A percentile compares a stretch with the other conserved stretches of the same genome.
These are phyloP conservation scores for Hemisphaericaspora subhashii DNA, from an alignment of 1,139 yeast species.

Conservation along the genomic window DNA sequence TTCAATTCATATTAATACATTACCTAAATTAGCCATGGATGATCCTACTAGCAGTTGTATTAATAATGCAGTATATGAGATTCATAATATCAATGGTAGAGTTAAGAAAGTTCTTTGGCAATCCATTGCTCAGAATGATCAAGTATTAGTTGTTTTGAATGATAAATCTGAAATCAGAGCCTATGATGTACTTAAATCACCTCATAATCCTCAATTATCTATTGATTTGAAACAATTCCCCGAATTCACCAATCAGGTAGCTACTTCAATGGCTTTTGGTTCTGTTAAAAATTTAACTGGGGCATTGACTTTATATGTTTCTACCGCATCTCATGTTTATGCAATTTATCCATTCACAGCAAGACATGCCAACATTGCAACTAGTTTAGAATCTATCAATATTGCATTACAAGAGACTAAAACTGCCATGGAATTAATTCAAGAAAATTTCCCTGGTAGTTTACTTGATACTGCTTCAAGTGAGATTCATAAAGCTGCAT, in stretches of 20 bases:
- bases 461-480: slow-evolving; percentile 14
- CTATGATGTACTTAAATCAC: slow-evolving; percentile 31
- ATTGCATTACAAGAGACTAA: slow-evolving; percentile 28
- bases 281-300: slow-evolving; percentile 31
- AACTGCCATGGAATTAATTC: slow-evolving; percentile 19
- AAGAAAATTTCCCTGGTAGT: slow-evolving; percentile 17
- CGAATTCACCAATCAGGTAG: slow-evolving; percentile 18
- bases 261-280: slow-evolving; percentile 38
- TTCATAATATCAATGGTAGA: slow-evolving; percentile 18
- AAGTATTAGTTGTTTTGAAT: slow-evolving; percentile 34
- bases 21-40: slow-evolving; percentile 21
- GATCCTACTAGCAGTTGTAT: slow-evolving; percentile 8
- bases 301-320: slow-evolving; percentile 35
- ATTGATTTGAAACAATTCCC: slow-evolving; percentile 20
- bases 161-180: slow-evolving; percentile 22
- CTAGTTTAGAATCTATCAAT: slow-evolving; percentile 23
- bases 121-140: slow-evolving; percentile 25
- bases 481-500: slow-evolving; percentile 17
- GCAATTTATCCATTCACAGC: slow-evolving; percentile 36
- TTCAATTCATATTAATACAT: slow-evolving; percentile 25
- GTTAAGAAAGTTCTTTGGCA: slow-evolving; percentile 37
- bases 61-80: slow-evolving; percentile 17
- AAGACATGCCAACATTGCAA: slow-evolving; percentile 20
- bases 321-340: slow-evolving; percentile 25
- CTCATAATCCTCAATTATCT: slow-evolving; percentile 24